Evolutionary conservation across 768 basidiomycete genomes (phyloP), one percentile per base, ranked within the genome.

Genomic region (Lactarius pseudohatsudake): DNA sequence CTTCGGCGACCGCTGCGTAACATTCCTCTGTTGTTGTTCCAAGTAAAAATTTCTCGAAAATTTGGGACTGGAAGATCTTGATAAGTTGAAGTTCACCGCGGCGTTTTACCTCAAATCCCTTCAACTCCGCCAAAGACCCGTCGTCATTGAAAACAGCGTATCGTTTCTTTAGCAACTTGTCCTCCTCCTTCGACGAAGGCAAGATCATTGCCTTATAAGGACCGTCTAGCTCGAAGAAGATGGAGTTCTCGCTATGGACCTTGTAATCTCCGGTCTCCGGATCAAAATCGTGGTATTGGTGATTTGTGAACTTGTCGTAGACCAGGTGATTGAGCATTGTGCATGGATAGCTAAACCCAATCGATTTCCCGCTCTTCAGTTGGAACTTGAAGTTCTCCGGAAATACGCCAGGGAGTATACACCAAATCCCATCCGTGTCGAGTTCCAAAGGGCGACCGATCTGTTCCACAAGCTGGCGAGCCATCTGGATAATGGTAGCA

Each of bases 401-500:
- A 77, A 99, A 99, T 15, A 94, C 86, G 3, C 93, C 94, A 4
- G 97, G 97, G 28, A 98, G 87, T 97, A 99, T 99, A 78, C 97
- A 99, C 97, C 97, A 98, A 70, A 99, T 99, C 69, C 97, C 96
- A 77, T 99, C 97, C 16, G 97, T 99, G 76, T 99, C 97, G 71
- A 99, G 79, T 74, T 99, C 97, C 60, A 99, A 86, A 1, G 97
- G 97, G 9, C 97, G 88, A 3, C 97, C 97, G 62, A 99, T 95
- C 78, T 97, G 94, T 72, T 99, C 97, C 26, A 99, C 97, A 36
- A 98, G 84, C 65, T 95, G 90, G 43, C 97, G 87, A 16, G 97
- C 96, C 94, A 99, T 96, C 76, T 99, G 96, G 71, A 99, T 98
- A 79, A 99, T 98, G 7, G 87, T 92, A 22, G 97, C 95, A 47